Conservation (phyloP, 2,329 filamentous ascomycete genomes). For the Penicillium rolfsii region DNA sequence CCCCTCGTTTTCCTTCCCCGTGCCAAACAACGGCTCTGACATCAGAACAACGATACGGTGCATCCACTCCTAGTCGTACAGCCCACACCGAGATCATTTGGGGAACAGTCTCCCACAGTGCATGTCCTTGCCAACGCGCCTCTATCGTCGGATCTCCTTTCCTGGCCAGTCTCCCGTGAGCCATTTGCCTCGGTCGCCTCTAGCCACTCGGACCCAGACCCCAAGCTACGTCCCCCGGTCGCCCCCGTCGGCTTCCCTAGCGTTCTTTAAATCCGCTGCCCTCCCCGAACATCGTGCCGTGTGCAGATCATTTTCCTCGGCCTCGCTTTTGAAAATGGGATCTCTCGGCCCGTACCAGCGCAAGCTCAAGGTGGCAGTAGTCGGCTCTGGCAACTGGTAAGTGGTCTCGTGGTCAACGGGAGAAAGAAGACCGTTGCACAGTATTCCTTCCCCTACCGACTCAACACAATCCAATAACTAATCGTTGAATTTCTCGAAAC, state of each 20-base stretch:
- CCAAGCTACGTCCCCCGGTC: constrained; percentile 23
- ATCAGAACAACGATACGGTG: constrained; percentile 18
- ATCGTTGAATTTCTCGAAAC: constrained; percentile 44
- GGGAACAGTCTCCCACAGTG: constrained; percentile 14
- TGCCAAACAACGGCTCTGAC: constrained; percentile 13
- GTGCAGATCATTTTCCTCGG: constrained; percentile 27
- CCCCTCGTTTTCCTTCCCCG: constrained; percentile 1
- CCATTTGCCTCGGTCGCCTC: constrained; percentile 36
- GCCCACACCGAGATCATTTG: constrained; percentile 18
- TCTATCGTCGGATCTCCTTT: constrained; percentile 30
- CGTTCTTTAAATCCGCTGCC: constrained; percentile 24
- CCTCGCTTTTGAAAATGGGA: constrained; percentile 37
- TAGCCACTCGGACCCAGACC: constrained; percentile 28
- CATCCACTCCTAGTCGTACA: constrained; percentile 8
- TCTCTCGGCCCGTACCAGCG: constrained; percentile 36
- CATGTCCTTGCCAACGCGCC: constrained; percentile 22
- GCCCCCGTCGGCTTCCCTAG: constrained; percentile 24
- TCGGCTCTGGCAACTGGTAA: constrained; percentile 96
- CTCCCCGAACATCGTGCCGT: constrained; percentile 17
- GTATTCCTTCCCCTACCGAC: neutral
- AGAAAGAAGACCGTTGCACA: neutral
- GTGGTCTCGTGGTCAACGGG: constrained; percentile 1
- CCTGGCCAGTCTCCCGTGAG: constrained; percentile 15
- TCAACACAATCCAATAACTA: neutral
- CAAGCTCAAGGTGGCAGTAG: constrained; percentile 64